A percentile compares a stretch with the other conserved stretches of the same genome.
Evolutionary conservation across 2,329 filamentous ascomycete species (phyloP).

Genomic region (Botrytis tulipae): DNA sequence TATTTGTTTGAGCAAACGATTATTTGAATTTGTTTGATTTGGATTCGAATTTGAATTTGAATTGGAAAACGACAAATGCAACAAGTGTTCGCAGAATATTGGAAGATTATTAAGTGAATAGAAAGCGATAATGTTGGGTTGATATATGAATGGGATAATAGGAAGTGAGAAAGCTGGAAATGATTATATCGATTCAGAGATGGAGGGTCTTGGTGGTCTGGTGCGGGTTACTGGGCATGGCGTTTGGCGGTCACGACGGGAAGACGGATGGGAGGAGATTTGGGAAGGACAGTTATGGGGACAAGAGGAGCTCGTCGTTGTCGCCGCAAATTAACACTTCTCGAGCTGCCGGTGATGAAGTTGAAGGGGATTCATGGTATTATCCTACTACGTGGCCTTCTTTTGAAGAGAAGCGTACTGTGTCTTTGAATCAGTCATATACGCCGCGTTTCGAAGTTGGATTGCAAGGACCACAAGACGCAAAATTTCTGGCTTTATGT

Average conservation of each 20-base stretch:
- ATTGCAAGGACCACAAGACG: not conserved
- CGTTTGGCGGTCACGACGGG: not conserved
- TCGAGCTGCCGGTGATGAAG: not conserved
- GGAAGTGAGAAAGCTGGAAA: constrained; percentile 16
- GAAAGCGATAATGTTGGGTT: not conserved
- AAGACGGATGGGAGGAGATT: not conserved
- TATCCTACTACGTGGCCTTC: not conserved
- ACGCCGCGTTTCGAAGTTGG: not conserved
- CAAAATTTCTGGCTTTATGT: not conserved
- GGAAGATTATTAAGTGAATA: not conserved
- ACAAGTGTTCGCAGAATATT: constrained; percentile 4
- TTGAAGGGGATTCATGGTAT: not conserved
- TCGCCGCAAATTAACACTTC: not conserved
- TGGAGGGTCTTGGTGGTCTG: constrained; percentile 7
- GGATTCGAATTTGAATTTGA: not conserved
- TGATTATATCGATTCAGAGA: constrained; percentile 15
- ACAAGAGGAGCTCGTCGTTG: not conserved
- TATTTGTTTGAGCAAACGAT: not conserved
- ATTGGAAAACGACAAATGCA: not conserved
- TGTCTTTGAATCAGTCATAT: not conserved
- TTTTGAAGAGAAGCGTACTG: not conserved
- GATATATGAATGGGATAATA: not conserved
- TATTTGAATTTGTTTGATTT: not conserved
- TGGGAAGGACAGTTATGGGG: not conserved
- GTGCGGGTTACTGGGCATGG: not conserved